Evolutionary conservation across 306 rosid species (phyloP).

Genomic region (Prunus mume): DNA sequence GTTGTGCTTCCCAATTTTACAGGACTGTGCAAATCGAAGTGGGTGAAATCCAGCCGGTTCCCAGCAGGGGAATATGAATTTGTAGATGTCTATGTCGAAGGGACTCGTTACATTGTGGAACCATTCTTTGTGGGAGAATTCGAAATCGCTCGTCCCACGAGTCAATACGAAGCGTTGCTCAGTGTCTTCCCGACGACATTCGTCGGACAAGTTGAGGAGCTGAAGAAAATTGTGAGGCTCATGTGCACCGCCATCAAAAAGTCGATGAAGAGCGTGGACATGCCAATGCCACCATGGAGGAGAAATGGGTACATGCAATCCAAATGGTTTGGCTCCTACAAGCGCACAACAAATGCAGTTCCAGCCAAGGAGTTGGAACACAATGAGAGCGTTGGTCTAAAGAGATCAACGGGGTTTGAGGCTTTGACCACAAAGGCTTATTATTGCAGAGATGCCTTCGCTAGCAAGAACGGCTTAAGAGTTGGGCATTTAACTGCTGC

Average conservation of each 20-base stretch:
- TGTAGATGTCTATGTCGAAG: conserved; percentile 47
- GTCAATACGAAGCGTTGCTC: conserved; percentile 44
- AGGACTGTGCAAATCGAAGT: conserved; percentile 89
- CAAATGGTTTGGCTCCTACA: conserved; percentile 78
- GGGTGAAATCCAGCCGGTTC: conserved; percentile 51
- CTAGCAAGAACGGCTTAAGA: conserved; percentile 36
- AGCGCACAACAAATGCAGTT: conserved; percentile 52
- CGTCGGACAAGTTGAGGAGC: conserved; percentile 54
- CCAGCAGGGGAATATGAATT: conserved; percentile 71
- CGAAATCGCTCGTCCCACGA: conserved; percentile 75
- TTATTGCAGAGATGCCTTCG: conserved; percentile 48
- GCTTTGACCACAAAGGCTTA: conserved; percentile 11
- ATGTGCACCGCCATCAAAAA: conserved; percentile 66
- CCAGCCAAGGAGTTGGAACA: conserved; percentile 9
- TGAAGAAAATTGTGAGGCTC: conserved; percentile 48
- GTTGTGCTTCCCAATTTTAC: background rate
- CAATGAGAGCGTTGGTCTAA: conserved; percentile 12
- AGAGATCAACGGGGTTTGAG: conserved; percentile 43
- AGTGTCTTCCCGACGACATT: conserved; percentile 53
- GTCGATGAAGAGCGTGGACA: conserved; percentile 52
- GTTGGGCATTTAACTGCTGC: conserved; percentile 55
- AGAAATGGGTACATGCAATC: conserved; percentile 64
- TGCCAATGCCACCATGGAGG: conserved; percentile 84
- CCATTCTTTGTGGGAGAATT: conserved; percentile 47
- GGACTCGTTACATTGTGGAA: conserved; percentile 66